Percentiles rank a stretch among this genome's conserved stretches.
Evolutionary conservation across 1,284 basidiomycete genomes (phyloP).

Genomic region (Ceratobasidium sp.): DNA sequence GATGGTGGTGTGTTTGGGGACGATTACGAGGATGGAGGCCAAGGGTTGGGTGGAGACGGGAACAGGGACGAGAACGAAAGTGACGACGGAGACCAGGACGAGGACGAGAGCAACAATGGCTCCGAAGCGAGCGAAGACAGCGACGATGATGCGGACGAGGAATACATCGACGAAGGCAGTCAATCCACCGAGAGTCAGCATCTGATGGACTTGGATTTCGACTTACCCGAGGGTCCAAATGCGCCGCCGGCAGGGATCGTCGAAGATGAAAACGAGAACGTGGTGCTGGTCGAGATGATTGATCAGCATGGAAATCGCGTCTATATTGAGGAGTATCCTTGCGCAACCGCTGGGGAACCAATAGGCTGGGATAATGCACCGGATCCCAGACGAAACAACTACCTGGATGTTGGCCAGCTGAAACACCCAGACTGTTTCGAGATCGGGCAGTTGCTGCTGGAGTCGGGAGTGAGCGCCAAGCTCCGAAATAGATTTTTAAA

Average conservation of each 20-base stretch:
- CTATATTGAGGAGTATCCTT: slow-evolving; percentile 5
- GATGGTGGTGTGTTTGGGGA: not conserved
- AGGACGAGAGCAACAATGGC: not conserved
- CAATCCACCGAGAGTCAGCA: not conserved
- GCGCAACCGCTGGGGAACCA: not conserved
- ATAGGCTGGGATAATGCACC: not conserved
- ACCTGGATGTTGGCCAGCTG: not conserved
- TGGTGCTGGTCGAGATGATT: not conserved
- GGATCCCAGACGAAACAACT: not conserved
- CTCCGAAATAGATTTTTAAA: not conserved
- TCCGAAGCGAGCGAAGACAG: not conserved
- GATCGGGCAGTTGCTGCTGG: slow-evolving; percentile 14
- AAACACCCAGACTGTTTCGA: slow-evolving; percentile 2
- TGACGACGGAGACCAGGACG: not conserved
- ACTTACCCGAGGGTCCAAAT: too few species aligned
- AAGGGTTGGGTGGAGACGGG: not conserved
- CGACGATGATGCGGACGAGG: not conserved
- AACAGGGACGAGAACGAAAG: not conserved
- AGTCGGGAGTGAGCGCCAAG: slow-evolving; percentile 3
- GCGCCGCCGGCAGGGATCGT: too few species aligned
- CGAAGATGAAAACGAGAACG: not conserved
- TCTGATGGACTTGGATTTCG: too few species aligned
- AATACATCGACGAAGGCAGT: not conserved
- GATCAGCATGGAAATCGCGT: slow-evolving; percentile 1
- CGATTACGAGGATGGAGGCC: not conserved